Percentiles rank a stretch among this genome's conserved stretches.
These are phyloP conservation scores for Neurospora africana DNA, from an alignment of 495 filamentous ascomycete species.

Conservation along the genomic window DNA sequence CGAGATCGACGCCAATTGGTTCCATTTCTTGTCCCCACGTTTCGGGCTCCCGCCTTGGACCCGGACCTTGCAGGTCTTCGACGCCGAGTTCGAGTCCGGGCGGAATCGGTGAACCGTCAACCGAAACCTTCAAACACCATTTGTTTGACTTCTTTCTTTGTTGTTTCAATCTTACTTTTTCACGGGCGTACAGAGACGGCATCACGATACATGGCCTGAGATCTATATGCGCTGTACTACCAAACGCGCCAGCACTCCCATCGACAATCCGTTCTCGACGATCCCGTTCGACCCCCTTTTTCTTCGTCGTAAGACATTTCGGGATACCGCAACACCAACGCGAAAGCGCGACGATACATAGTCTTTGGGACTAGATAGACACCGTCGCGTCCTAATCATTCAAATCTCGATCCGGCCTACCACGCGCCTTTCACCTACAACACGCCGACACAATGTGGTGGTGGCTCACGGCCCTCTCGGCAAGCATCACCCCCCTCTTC, in stretches of 20 bases:
- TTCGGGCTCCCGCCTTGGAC: neutral
- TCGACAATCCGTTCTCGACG: neutral
- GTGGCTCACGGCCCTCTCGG: constrained; percentile 33
- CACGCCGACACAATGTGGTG: neutral
- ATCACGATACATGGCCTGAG: neutral
- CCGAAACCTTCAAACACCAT: neutral
- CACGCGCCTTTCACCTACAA: neutral
- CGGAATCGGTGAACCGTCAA: neutral
- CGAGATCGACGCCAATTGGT: neutral
- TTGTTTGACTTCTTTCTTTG: neutral
- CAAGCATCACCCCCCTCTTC: constrained; percentile 44
- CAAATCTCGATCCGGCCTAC: neutral
- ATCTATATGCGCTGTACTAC: neutral
- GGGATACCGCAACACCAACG: neutral
- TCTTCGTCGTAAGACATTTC: neutral
- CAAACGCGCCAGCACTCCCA: neutral
- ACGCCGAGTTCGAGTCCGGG: neutral
- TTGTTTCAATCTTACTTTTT: neutral
- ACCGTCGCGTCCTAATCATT: neutral
- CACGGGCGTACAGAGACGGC: neutral
- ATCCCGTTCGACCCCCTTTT: neutral
- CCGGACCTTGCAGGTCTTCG: neutral
- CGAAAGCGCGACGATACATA: neutral
- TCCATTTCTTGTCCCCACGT: neutral
- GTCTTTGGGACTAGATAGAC: neutral